A percentile compares a stretch with the other conserved stretches of the same genome.
These are phyloP conservation scores for Cinchona pubescens DNA, from an alignment of 257 asterid genomes.

Conservation along the genomic window DNA sequence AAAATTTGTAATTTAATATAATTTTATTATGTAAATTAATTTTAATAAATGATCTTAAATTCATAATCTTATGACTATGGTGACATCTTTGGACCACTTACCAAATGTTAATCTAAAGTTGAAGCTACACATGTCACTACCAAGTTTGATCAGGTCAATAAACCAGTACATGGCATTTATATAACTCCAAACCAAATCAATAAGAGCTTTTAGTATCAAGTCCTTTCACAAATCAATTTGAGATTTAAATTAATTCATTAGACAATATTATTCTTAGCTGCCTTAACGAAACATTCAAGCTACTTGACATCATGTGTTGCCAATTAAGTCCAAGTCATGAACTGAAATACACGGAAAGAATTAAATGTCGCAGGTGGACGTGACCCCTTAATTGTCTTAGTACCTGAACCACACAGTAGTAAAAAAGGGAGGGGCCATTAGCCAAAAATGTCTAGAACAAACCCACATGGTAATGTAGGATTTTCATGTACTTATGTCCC, in stretches of 20 bases:
- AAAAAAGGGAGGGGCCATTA: conserved; percentile 1
- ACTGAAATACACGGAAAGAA: not conserved
- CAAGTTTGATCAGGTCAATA: not conserved
- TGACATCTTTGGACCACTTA: not conserved
- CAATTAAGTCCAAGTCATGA: not conserved
- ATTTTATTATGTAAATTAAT: too few species aligned
- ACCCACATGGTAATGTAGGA: conserved; percentile 25
- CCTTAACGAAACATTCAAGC: not conserved
- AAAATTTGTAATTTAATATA: too few species aligned
- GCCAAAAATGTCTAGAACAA: conserved; percentile 10
- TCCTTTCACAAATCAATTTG: not conserved
- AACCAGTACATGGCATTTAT: not conserved
- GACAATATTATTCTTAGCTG: not conserved
- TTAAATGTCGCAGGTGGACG: not conserved
- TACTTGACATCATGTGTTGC: not conserved
- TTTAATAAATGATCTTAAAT: too few species aligned
- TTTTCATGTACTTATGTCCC: conserved; percentile 28
- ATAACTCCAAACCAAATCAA: not conserved
- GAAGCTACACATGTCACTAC: not conserved
- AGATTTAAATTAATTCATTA: not conserved
- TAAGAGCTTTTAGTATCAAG: not conserved
- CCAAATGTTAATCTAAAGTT: not conserved
- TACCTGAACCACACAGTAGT: conserved; percentile 4
- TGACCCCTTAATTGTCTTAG: not conserved
- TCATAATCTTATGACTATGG: too few species aligned